A percentile compares a stretch with the other conserved stretches of the same genome.
Evolutionary conservation across 2,329 filamentous ascomycete species (phyloP).

Genomic region (Claviceps maximensis): DNA sequence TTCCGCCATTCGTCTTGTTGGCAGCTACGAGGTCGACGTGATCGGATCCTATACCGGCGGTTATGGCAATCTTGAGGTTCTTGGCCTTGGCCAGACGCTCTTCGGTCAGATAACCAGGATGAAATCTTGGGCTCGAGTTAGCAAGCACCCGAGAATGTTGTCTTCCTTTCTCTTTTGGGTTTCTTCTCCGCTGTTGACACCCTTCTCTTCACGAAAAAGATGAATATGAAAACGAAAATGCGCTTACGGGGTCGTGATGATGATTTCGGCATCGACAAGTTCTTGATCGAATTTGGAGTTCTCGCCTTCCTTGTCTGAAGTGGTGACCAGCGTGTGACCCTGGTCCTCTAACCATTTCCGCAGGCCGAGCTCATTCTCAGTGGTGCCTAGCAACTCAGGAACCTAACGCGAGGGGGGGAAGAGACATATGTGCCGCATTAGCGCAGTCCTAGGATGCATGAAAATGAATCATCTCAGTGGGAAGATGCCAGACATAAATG

Average conservation of each 20-base stretch:
- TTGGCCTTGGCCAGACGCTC: slow-evolving; percentile 96
- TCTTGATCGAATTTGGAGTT: slow-evolving; percentile 90
- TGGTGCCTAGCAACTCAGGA: slow-evolving; percentile 81
- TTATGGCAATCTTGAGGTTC: slow-evolving; percentile 96
- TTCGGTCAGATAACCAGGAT: slow-evolving; percentile 92
- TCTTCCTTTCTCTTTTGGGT: neutral
- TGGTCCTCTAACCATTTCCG: slow-evolving; percentile 96
- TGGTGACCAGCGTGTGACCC: slow-evolving; percentile 92
- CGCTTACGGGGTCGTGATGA: slow-evolving; percentile 89
- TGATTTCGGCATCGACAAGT: slow-evolving; percentile 91
- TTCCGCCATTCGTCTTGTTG: slow-evolving; percentile 95
- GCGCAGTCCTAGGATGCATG: neutral
- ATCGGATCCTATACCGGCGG: slow-evolving; percentile 95
- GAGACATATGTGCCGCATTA: neutral
- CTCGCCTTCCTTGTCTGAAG: slow-evolving; percentile 92
- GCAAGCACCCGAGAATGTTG: neutral
- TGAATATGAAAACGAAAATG: too few relatives aligned
- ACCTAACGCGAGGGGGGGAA: slow-evolving; percentile 27
- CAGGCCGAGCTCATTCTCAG: slow-evolving; percentile 95
- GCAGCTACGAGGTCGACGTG: slow-evolving; percentile 94
- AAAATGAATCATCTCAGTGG: neutral
- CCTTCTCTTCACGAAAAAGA: too few relatives aligned
- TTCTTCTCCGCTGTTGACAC: too few relatives aligned
- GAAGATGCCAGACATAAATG: neutral
- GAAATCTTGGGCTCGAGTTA: slow-evolving; percentile 51